These are phyloP conservation scores for Cadophora sp. DNA, from an alignment of 2,329 filamentous ascomycete genomes.

Conservation along the genomic window DNA sequence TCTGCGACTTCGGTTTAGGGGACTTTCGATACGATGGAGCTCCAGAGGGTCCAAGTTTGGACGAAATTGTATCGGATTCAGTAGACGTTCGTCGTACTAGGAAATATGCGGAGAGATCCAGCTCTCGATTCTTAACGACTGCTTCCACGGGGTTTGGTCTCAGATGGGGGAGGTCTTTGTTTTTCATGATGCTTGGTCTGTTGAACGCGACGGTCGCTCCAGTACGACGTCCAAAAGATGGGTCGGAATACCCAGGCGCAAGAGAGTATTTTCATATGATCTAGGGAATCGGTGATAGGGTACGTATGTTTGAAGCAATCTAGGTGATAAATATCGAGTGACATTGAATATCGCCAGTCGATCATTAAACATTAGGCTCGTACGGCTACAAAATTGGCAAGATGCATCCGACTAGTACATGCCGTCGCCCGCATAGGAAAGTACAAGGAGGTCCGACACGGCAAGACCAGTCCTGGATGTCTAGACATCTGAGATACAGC, in stretches of 20 bases:
- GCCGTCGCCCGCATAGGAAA: not conserved
- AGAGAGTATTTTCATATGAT: constrained; percentile 29
- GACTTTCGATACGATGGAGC: constrained; percentile 4
- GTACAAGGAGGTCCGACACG: not conserved
- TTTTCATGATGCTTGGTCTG: constrained; percentile 18
- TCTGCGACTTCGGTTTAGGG: constrained; percentile 16
- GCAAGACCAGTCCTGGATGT: not conserved
- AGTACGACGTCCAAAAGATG: constrained; percentile 23
- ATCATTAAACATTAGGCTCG: not conserved
- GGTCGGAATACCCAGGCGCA: constrained; percentile 26
- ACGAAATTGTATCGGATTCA: constrained; percentile 18
- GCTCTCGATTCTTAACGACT: constrained; percentile 9
- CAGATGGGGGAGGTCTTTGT: constrained; percentile 9
- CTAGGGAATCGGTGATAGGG: not conserved
- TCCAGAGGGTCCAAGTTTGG: constrained; percentile 10
- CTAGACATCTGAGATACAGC: not conserved
- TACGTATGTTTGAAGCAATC: not conserved
- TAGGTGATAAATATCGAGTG: not conserved
- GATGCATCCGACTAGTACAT: not conserved
- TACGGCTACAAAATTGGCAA: not conserved
- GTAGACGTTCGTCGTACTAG: constrained; percentile 13
- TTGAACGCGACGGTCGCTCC: constrained; percentile 14
- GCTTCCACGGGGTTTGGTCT: not conserved
- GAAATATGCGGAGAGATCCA: constrained; percentile 21
- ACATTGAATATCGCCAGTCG: not conserved